A percentile compares a stretch with the other conserved stretches of the same genome.
Evolutionary conservation across 2,329 filamentous ascomycete genomes (phyloP).

Genomic region (Diaporthe longicolla): DNA sequence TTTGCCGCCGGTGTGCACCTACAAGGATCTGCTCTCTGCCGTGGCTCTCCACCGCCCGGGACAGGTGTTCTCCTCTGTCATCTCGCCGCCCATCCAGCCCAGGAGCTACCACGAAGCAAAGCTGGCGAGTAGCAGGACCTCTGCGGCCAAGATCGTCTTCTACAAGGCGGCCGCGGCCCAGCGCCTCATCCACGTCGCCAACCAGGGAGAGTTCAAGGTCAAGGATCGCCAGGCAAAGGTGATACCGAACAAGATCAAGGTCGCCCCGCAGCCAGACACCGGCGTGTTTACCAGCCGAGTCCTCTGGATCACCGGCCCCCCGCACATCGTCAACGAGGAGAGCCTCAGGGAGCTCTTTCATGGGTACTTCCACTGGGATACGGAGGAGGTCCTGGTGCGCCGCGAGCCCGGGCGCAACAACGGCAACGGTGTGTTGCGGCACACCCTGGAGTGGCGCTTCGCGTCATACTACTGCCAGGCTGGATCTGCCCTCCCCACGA

Average conservation of each 20-base stretch:
- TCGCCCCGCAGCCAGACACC: background rate
- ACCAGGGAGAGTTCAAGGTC: background rate
- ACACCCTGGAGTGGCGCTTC: constrained; percentile 37
- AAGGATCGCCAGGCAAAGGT: background rate
- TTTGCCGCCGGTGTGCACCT: constrained; percentile 18
- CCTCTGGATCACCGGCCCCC: constrained; percentile 21
- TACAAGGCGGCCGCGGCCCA: constrained; percentile 21
- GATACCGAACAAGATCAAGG: constrained; percentile 30
- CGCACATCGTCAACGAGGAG: constrained; percentile 1
- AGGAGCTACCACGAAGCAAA: background rate
- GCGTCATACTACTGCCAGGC: constrained; percentile 31
- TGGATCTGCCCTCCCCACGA: background rate
- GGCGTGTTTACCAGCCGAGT: constrained; percentile 16
- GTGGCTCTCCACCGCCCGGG: constrained; percentile 14
- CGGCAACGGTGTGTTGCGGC: background rate
- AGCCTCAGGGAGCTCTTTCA: background rate
- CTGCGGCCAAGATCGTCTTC: constrained; percentile 41
- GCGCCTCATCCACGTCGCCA: background rate
- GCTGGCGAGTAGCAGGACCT: background rate
- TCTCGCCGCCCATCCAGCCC: constrained; percentile 1
- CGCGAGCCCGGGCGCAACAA: too few species aligned
- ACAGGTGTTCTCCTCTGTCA: constrained; percentile 30
- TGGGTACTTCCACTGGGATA: constrained; percentile 19
- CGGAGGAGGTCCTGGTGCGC: background rate
- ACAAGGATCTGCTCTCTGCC: constrained; percentile 9